Percentiles rank a stretch among this genome's conserved stretches.
Evolutionary conservation across 163 green algal genomes (phyloP).

Genomic region (Chlorella variabilis): DNA sequence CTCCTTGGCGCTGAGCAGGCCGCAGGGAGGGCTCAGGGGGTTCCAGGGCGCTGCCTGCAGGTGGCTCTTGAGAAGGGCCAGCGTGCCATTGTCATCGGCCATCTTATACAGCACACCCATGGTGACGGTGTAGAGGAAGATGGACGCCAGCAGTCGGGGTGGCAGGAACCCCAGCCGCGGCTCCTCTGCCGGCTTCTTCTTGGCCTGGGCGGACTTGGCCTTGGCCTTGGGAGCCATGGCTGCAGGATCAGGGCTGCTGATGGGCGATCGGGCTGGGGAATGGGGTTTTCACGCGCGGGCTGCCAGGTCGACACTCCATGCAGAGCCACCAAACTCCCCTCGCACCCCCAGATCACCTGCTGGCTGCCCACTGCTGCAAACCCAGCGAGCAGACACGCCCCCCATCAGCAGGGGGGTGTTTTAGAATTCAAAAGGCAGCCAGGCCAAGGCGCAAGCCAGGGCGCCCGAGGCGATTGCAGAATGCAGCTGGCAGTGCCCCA

Average conservation of each 20-base stretch:
- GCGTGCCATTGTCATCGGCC: conserved; percentile 13
- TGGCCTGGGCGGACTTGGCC: background rate
- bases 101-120: conserved; percentile 13
- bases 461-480: background rate
- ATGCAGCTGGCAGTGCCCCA: conserved; percentile 1
- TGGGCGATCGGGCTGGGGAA: background rate
- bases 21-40: conserved; percentile 47
- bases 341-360: too few species aligned
- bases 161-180: background rate
- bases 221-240: background rate
- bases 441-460: background rate
- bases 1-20: conserved; percentile 50
- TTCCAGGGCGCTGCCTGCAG: background rate
- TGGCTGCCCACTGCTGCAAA: too few species aligned
- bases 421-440: background rate
- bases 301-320: too few species aligned
- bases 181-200: conserved; percentile 2
- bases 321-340: too few species aligned
- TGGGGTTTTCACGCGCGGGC: background rate
- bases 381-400: too few species aligned
- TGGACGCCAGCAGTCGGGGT: background rate
- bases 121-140: conserved; percentile 27
- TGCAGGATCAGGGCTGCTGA: background rate
- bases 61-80: conserved; percentile 14
- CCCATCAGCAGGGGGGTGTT: too few species aligned